Base-by-base conservation (phyloP, 2,329 filamentous ascomycete species). In the Fusarium abutilonis region DNA sequence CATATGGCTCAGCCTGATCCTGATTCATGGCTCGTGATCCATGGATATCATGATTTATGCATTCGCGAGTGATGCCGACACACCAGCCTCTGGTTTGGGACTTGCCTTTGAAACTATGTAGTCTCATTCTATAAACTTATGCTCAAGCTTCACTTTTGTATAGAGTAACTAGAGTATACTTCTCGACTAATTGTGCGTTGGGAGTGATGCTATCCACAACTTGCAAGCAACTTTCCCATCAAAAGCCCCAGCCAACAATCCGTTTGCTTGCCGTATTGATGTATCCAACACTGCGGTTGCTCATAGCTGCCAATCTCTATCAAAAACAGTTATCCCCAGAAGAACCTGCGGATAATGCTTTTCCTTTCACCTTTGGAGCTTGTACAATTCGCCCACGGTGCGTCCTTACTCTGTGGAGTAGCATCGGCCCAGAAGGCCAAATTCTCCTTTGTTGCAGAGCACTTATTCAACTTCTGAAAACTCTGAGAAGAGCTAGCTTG, bases 341-440 rank as follows among this genome's bases (percentile, higher is more conserved):
- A 82, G 50, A 82, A 73, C 51, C 73, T 80, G 36, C 79, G 77
- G 50, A 81, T 73, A 9, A 78, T 75, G 15, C 76, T 73, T 23
- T 52, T 65, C 43, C 48, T 45, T 45, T 48, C 48, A n/a, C 21
- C 34, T 38, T 17, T 35, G 4, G 28, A 26, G 15, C 38, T 38
- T 48, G 47, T 44, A 15, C 76, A 72, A 55, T 72, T 76, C 21
- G 72, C 66, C 78, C 78, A 78, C 50, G 75, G 73, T 38, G 71
- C 73, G 21, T 72, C 63, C 6, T 75, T 68, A 57, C 73, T 75
- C 38, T 48, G 52, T 10, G 49, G 14, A 26, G 34, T 29, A 15
- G 19, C 28, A 9, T 9, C 44, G 17, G 21, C 8, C 15, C 44
- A 52, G 10, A 46, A 23, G 17, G 43, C 32, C 28, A 58, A 9